Conservation (phyloP, 495 filamentous ascomycete species). For the Aspergillus indologenus region DNA sequence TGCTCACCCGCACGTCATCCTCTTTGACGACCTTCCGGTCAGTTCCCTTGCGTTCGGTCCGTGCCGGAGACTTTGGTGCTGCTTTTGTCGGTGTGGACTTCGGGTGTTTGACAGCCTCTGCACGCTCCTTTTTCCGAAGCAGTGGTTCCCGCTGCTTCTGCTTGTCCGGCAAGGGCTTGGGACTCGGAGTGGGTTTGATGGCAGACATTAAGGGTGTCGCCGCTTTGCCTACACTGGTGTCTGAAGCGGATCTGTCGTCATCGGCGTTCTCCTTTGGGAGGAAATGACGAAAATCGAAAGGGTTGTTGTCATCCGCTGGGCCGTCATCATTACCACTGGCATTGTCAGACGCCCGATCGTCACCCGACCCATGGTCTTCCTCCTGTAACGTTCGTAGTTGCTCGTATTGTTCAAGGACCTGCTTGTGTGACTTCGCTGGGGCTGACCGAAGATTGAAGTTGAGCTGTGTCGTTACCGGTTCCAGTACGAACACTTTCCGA, state of each 20-base stretch:
- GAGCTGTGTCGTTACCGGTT: constrained; percentile 48
- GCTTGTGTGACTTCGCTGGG: constrained; percentile 44
- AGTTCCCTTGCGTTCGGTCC: constrained; percentile 10
- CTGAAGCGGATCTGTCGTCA: constrained; percentile 35
- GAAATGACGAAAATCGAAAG: constrained; percentile 60
- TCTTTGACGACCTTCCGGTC: constrained; percentile 8
- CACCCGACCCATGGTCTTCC: constrained; percentile 37
- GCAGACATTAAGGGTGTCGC: constrained; percentile 32
- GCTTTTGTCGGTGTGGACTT: constrained; percentile 16
- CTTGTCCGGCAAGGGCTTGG: constrained; percentile 31
- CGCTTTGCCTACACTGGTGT: constrained; percentile 30
- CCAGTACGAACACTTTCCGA: constrained; percentile 49
- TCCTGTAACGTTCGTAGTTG: constrained; percentile 44
- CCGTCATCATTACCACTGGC: constrained; percentile 42
- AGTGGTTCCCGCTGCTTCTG: constrained; percentile 36
- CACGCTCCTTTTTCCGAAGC: constrained; percentile 31
- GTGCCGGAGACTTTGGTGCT: constrained; percentile 16
- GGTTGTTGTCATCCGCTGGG: constrained; percentile 50
- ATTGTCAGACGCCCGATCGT: constrained; percentile 40
- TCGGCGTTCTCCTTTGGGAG: constrained; percentile 40
- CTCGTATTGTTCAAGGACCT: constrained; percentile 43
- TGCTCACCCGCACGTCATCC: constrained; percentile 22
- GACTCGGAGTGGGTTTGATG: constrained; percentile 28
- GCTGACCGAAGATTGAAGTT: constrained; percentile 57
- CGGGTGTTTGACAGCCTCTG: constrained; percentile 17